Conservation (phyloP, 371 early-diverging fungal species). For the Rhizopus stolonifer region DNA sequence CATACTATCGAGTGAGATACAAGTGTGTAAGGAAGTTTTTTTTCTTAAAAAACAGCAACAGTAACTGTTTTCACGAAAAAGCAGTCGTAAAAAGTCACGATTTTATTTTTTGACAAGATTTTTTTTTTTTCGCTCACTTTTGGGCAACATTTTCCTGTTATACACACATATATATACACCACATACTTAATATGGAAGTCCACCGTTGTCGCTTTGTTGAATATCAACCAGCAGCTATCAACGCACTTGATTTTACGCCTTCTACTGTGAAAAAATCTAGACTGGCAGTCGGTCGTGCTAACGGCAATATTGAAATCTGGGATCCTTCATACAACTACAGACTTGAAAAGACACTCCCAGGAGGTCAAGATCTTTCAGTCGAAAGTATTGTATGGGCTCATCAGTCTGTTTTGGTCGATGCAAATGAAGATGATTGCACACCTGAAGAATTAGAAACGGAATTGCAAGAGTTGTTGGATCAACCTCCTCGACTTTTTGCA, state of each 20-base stretch:
- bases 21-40: too few species aligned
- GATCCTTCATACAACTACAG: constrained; percentile 65
- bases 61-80: too few species aligned
- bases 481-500: constrained; percentile 82
- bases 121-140: too few species aligned
- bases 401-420: constrained; percentile 59
- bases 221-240: constrained; percentile 84
- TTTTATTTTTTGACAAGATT: too few species aligned
- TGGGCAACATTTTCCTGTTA: too few species aligned
- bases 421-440: constrained; percentile 64
- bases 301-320: constrained; percentile 95
- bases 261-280: constrained; percentile 44
- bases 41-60: too few species aligned
- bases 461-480: constrained; percentile 43
- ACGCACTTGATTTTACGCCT: constrained; percentile 78
- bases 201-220: constrained; percentile 92
- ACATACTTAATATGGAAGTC: constrained; percentile 67
- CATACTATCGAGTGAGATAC: too few species aligned
- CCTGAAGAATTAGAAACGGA: constrained; percentile 49
- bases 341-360: constrained; percentile 81
- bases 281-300: constrained; percentile 86
- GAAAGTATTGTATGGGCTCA: constrained; percentile 88
- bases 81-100: too few species aligned
- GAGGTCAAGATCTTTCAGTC: constrained; percentile 71
- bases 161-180: too few species aligned